Conservation (phyloP, 768 basidiomycete genomes). For the Podaxis sp. region DNA sequence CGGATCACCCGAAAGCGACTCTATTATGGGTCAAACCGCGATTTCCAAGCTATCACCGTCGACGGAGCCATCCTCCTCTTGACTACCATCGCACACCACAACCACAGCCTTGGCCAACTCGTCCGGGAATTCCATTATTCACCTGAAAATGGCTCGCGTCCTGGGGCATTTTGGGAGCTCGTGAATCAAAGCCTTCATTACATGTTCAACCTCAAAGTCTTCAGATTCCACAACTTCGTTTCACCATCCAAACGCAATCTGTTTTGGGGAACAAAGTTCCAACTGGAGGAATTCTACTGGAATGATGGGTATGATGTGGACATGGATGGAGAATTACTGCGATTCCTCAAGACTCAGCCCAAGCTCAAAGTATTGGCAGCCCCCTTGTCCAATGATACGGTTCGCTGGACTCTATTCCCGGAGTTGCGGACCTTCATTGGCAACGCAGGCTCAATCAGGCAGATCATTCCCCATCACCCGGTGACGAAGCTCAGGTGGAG, state of each 20-base stretch:
- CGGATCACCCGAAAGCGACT: background rate
- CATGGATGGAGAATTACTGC: background rate
- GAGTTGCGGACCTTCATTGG: background rate
- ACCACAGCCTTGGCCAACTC: background rate
- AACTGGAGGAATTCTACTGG: slow-evolving; percentile 1
- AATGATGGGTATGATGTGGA: background rate
- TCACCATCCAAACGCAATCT: background rate
- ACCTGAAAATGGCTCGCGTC: background rate
- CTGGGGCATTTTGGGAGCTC: background rate
- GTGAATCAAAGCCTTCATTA: background rate
- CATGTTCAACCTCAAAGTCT: background rate
- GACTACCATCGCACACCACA: background rate
- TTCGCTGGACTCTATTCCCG: background rate
- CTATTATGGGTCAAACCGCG: background rate
- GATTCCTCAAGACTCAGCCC: background rate
- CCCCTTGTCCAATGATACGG: background rate
- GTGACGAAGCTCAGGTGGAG: background rate
- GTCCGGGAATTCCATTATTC: background rate
- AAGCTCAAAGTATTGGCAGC: background rate
- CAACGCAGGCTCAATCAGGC: background rate
- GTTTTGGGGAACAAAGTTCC: slow-evolving; percentile 1
- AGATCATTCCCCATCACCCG: background rate
- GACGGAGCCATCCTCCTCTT: background rate
- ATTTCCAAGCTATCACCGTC: background rate
- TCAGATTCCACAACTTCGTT: background rate